A percentile compares a stretch with the other conserved stretches of the same genome.
phyloP scores from a whole-genome alignment of 768 basidiomycete species.

The Boletus subcaerulescens region DNA sequence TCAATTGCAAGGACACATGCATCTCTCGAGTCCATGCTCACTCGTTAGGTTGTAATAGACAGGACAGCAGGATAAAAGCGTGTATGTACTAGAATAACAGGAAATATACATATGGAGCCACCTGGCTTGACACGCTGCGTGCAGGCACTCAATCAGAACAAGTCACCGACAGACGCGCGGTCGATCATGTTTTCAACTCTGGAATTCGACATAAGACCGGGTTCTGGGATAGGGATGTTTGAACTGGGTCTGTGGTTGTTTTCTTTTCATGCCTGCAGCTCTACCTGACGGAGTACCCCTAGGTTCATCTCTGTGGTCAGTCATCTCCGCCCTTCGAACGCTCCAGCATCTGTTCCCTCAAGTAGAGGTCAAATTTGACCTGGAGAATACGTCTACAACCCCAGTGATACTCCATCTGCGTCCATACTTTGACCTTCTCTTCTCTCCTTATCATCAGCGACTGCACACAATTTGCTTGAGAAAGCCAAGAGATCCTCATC shows the following conservation, averaged over 20 bases:
- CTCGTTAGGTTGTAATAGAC: no score
- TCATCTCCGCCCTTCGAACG: conserved; percentile 64
- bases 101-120: no score
- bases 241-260: conserved; percentile 53
- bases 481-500: conserved; percentile 62
- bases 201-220: conserved; percentile 75
- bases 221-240: conserved; percentile 72
- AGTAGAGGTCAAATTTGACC: conserved; percentile 81
- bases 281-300: conserved; percentile 2
- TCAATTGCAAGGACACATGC: no score
- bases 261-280: neutral
- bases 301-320: conserved; percentile 79
- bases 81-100: no score
- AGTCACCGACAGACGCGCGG: no score
- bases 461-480: conserved; percentile 75
- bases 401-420: conserved; percentile 76
- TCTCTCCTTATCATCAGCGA: conserved; percentile 75
- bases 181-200: conserved; percentile 60
- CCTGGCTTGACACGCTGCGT: no score
- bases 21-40: no score
- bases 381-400: conserved; percentile 63
- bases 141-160: no score
- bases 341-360: conserved; percentile 72
- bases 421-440: conserved; percentile 82
- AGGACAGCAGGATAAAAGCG: no score